Evolutionary conservation across 2,329 filamentous ascomycete species (phyloP).

Genomic region (Fusarium austroafricanum): DNA sequence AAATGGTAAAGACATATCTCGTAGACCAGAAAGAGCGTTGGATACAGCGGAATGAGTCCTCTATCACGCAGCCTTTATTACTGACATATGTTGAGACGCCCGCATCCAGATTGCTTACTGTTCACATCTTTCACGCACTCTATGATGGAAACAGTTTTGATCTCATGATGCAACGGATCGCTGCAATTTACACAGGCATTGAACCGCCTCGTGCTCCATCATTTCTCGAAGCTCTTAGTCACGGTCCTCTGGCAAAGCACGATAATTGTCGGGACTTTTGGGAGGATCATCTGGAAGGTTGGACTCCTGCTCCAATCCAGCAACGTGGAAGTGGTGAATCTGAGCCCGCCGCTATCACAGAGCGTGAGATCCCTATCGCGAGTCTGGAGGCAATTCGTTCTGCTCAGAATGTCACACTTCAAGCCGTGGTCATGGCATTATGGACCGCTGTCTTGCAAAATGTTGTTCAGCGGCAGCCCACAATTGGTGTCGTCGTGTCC

Average conservation of each 20-base stretch:
- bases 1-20: constrained; percentile 51
- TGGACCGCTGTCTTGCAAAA: constrained; percentile 75
- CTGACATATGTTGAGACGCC: constrained; percentile 60
- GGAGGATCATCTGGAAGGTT: constrained; percentile 64
- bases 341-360: constrained; percentile 3
- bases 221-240: constrained; percentile 75
- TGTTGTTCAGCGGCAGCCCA: constrained; percentile 59
- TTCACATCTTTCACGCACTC: constrained; percentile 85
- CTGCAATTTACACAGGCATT: constrained; percentile 35
- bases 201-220: constrained; percentile 55
- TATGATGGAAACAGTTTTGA: constrained; percentile 87
- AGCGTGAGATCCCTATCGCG: constrained; percentile 51
- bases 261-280: constrained; percentile 70
- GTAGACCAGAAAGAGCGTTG: constrained; percentile 59
- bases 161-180: constrained; percentile 71
- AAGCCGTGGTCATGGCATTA: constrained; percentile 79
- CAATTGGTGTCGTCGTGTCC: constrained; percentile 81
- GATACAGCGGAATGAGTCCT: constrained; percentile 61
- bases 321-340: constrained; percentile 14
- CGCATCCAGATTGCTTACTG: constrained; percentile 57
- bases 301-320: constrained; percentile 34
- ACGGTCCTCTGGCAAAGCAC: constrained; percentile 72
- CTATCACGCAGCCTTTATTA: constrained; percentile 31
- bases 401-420: constrained; percentile 77
- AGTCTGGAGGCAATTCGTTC: constrained; percentile 65